Conservation (phyloP, 257 asterid species). For the Mentha longifolia region DNA sequence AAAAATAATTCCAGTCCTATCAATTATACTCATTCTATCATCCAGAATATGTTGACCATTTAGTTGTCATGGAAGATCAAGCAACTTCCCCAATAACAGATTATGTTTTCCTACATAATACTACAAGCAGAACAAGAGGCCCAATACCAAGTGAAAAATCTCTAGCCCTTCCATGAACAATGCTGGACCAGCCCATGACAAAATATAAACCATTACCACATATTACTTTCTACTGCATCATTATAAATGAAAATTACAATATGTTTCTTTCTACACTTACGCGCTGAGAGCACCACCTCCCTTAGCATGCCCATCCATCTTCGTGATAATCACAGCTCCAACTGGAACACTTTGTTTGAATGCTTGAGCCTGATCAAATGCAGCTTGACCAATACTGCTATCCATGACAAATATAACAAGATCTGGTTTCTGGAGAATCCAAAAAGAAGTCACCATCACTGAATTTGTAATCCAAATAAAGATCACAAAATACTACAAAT, state of each 20-base stretch:
- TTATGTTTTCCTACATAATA: not conserved
- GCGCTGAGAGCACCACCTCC: conserved; percentile 99
- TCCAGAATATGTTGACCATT: not conserved
- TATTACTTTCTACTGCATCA: not conserved
- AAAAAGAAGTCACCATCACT: conserved; percentile 19
- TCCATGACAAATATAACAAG: conserved; percentile 98
- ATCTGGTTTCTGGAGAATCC: conserved; percentile 81
- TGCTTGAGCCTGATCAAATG: conserved; percentile 98
- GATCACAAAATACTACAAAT: not conserved
- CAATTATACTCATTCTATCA: conserved; percentile 2
- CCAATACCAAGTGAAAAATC: not conserved
- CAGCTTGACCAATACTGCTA: conserved; percentile 99
- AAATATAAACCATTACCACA: conserved; percentile 1
- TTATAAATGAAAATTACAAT: not conserved
- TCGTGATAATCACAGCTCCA: conserved; percentile 96
- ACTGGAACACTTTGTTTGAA: conserved; percentile 97
- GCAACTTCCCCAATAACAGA: not conserved
- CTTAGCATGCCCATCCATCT: conserved; percentile 99
- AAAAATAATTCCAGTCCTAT: too few species aligned
- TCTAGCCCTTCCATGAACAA: conserved; percentile 2
- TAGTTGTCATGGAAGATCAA: not conserved
- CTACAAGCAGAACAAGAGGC: not conserved
- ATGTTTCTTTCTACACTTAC: conserved; percentile 56
- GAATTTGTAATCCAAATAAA: conserved; percentile 18
- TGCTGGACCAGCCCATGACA: not conserved